Evolutionary conservation across 164 flowering plant genomes (phyloP).

Genomic region (Aristolochia contorta): DNA sequence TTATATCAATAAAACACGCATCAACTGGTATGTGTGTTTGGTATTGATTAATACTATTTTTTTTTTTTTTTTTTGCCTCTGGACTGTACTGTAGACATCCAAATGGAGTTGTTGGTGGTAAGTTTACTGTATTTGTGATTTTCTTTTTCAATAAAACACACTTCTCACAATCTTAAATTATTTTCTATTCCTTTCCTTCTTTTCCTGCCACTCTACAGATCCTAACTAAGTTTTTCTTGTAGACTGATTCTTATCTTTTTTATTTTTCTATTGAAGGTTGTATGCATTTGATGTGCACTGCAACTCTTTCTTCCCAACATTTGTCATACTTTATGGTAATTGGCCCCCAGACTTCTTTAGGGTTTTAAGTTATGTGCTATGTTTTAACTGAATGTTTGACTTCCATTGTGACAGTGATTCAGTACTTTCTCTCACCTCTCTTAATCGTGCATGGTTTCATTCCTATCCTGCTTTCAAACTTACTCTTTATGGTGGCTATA

Average conservation of each 20-base stretch:
- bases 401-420: conserved; percentile 57
- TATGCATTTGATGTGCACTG: conserved; percentile 99
- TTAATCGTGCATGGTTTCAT: conserved; percentile 89
- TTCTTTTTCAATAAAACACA: no score
- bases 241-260: conserved; percentile 10
- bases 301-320: conserved; percentile 99
- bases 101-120: neutral
- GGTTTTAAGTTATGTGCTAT: neutral
- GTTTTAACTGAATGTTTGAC: neutral
- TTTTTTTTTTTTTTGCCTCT: no score
- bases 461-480: conserved; percentile 72
- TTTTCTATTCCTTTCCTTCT: no score
- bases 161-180: no score
- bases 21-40: no score
- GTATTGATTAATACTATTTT: no score
- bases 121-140: no score
- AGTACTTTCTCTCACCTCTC: conserved; percentile 86
- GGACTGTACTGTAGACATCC: no score
- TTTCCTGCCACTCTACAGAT: neutral
- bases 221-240: neutral
- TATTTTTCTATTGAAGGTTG: conserved; percentile 50
- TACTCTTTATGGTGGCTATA: conserved; percentile 86
- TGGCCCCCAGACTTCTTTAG: neutral
- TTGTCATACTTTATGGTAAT: conserved; percentile 89
- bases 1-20: no score